Evolutionary conservation across 176 grass and related monocot species (phyloP).

Genomic region (Rhynchospora breviuscula): DNA sequence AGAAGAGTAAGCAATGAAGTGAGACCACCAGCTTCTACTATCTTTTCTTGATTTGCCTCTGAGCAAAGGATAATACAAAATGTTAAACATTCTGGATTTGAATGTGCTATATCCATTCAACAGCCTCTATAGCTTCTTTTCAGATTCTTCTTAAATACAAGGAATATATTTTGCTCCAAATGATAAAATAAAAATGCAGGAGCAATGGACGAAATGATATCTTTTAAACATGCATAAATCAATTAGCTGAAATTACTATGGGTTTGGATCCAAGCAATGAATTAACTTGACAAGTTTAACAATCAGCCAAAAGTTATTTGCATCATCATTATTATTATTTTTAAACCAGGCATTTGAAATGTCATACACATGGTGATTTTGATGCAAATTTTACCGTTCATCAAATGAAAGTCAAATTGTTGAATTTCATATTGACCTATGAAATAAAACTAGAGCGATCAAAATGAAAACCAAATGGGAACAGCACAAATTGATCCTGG

Average conservation of each 20-base stretch:
- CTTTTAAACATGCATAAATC: background rate
- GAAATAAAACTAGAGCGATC: background rate
- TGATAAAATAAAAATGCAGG: background rate
- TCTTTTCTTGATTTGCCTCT: conserved; percentile 99
- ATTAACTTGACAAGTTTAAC: too few species aligned
- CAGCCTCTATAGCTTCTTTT: background rate
- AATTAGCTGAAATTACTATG: background rate
- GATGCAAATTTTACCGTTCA: too few species aligned
- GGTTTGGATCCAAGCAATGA: too few species aligned
- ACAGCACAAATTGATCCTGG: too few species aligned
- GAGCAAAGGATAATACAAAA: conserved; percentile 34
- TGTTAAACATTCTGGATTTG: background rate
- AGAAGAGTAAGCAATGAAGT: conserved; percentile 81
- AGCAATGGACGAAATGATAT: background rate
- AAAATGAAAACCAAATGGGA: background rate
- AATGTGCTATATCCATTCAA: background rate
- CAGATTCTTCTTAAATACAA: background rate
- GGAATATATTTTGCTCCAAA: background rate
- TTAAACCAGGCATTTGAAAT: too few species aligned
- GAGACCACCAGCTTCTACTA: conserved; percentile 96
- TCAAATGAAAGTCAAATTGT: background rate
- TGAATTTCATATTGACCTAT: background rate
- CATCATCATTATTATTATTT: too few species aligned
- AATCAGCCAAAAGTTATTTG: too few species aligned
- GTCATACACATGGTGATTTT: too few species aligned